These are phyloP conservation scores for Flaveria floridana DNA, from an alignment of 140 eudicot genomes.

Conservation along the genomic window DNA sequence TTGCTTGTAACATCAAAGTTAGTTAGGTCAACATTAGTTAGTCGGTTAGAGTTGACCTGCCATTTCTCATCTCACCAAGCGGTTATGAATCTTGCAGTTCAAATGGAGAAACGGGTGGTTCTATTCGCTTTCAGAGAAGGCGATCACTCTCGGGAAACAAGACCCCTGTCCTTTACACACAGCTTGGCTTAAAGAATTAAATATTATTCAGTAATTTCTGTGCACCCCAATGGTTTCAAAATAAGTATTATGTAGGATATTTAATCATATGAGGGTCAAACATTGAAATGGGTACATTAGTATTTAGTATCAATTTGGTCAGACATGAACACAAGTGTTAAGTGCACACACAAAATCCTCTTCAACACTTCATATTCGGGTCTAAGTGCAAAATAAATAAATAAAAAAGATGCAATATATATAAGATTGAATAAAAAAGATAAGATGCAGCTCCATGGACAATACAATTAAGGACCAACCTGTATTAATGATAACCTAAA, in stretches of 20 bases:
- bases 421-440: not conserved
- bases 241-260: conserved; percentile 16
- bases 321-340: conserved; percentile 23
- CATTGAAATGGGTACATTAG: conserved; percentile 25
- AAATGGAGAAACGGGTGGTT: conserved; percentile 99
- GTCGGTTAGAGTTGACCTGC: not conserved
- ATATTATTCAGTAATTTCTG: conserved; percentile 45
- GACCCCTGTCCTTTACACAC: conserved; percentile 97
- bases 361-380: conserved; percentile 26
- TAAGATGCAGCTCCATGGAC: conserved; percentile 29
- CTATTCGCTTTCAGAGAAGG: conserved; percentile 86
- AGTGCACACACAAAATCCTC: conserved; percentile 38
- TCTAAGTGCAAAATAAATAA: conserved; percentile 8
- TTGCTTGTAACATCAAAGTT: not conserved
- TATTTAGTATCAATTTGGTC: conserved; percentile 25
- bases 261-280: not conserved
- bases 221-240: conserved; percentile 5
- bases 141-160: conserved; percentile 73
- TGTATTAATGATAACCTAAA: conserved; percentile 36
- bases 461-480: conserved; percentile 29
- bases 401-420: not conserved
- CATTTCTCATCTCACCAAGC: not conserved
- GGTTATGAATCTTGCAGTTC: conserved; percentile 52
- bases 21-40: not conserved
- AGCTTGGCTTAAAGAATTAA: conserved; percentile 83